These are phyloP conservation scores for Chrysoporthe cubensis DNA, from an alignment of 2,329 filamentous ascomycete genomes.

Conservation along the genomic window DNA sequence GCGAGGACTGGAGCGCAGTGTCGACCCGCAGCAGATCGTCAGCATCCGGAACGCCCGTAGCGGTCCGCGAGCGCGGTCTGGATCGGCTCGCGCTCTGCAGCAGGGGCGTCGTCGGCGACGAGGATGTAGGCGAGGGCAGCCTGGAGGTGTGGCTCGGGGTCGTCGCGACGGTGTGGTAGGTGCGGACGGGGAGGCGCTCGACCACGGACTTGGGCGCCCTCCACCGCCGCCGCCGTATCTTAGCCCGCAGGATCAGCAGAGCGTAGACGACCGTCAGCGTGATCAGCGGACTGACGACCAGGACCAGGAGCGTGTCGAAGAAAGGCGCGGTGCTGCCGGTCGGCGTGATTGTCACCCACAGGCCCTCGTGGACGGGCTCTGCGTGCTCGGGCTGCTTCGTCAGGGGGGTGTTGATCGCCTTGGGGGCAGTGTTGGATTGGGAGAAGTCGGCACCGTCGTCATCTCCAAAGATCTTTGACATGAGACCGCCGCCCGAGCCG, in stretches of 20 bases:
- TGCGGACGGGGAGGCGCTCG: conserved; percentile 90
- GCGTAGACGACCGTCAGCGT: conserved; percentile 93
- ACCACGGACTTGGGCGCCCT: conserved; percentile 97
- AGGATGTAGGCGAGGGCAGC: conserved; percentile 64
- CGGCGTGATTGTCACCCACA: conserved; percentile 96
- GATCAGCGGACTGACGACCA: conserved; percentile 92
- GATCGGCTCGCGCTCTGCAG: conserved; percentile 62
- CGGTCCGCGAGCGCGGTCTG: conserved; percentile 67
- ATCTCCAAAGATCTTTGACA: conserved; percentile 56
- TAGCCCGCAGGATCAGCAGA: conserved; percentile 81
- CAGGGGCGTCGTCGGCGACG: conserved; percentile 79
- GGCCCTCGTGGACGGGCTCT: conserved; percentile 66
- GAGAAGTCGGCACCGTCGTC: conserved; percentile 41
- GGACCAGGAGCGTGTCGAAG: conserved; percentile 92
- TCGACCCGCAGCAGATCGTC: conserved; percentile 50
- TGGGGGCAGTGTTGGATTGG: conserved; percentile 39
- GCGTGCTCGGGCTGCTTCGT: conserved; percentile 27
- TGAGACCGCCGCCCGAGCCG: conserved; percentile 42
- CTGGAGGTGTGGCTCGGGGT: conserved; percentile 61
- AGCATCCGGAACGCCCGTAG: conserved; percentile 61
- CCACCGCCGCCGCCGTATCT: conserved; percentile 89
- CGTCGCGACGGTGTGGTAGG: conserved; percentile 82
- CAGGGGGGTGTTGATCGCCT: conserved; percentile 30
- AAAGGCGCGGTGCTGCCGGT: conserved; percentile 90
- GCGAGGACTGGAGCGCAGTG: conserved; percentile 45